Base-by-base conservation (phyloP, 2,329 filamentous ascomycete species). In the Beauveria rudraprayagi region DNA sequence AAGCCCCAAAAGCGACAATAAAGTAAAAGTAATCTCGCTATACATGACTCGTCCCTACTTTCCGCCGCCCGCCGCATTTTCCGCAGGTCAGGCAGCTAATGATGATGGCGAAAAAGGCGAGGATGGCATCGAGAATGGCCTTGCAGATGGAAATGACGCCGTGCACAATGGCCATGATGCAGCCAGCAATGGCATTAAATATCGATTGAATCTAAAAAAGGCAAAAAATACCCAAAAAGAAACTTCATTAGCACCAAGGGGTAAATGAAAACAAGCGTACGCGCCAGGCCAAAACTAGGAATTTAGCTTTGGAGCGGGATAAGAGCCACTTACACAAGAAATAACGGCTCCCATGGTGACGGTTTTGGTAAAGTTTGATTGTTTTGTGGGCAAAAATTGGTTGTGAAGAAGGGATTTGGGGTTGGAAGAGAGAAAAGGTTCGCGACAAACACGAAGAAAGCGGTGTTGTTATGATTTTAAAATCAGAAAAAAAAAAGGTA, bases 301-400 rank as follows among this genome's bases (percentile, higher is more conserved):
- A 26, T n/a, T 19, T n/a, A 47, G 16, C n/a, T 47, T 14, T 16
- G 10, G 24, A n/a, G 50, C n/a, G 19, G 17, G 37, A n/a, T n/a
- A 24, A 17, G 50, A 41, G 24, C 56, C 16, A 83, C 89, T 70
- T 90, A 93, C 90, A 72, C 90, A 92, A 73, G 89, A 92, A 67
- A 91, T 80, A 70, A 94, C 86, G 75, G 88, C 89, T 78, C 90
- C 90, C 90, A 94, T 93, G 63, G 43, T 75, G 68, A 62, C 57
- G 63, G 62, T 65, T 61, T 44, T 58, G 61, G 57, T 55, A 17
- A 43, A 6, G 22, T 9, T 34, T 28, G n/a, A 6, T 30, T 30
- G 22, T 6, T 28, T 26, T 19, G 6, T 16, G 24, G 17, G 10
- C 9, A 14, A 34, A 14, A 24, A 11, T 3, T 8, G 16, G 34